Conservation (phyloP, 1,139 yeast genomes). For the Taphrina wiesneri region DNA sequence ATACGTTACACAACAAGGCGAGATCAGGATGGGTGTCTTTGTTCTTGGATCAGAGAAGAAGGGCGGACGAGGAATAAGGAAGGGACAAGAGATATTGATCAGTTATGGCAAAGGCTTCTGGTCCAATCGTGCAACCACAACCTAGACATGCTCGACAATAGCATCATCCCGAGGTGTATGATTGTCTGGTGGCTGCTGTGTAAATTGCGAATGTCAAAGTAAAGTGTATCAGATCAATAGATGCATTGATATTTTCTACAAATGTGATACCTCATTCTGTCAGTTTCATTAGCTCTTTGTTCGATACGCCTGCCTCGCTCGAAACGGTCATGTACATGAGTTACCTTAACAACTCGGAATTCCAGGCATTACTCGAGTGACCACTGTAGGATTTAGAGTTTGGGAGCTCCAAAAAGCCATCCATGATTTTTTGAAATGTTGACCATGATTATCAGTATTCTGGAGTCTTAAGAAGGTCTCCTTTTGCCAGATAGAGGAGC, state of each 20-base stretch:
- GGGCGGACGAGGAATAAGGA: conserved; percentile 7
- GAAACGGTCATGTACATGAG: too few relatives aligned
- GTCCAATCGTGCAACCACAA: conserved; percentile 38
- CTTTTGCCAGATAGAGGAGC: neutral
- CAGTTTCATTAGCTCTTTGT: too few relatives aligned
- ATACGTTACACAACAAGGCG: conserved; percentile 39
- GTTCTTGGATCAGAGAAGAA: neutral
- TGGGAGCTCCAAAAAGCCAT: neutral
- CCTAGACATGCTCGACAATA: conserved; percentile 35
- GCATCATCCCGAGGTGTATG: too few relatives aligned
- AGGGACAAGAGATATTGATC: conserved; percentile 17
- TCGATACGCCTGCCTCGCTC: too few relatives aligned
- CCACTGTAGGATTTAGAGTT: neutral
- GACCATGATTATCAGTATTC: neutral
- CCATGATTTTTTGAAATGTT: neutral
- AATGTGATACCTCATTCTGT: too few relatives aligned
- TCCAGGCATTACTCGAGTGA: neutral
- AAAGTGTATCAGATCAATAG: too few relatives aligned
- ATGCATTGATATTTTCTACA: too few relatives aligned
- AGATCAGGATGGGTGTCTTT: conserved; percentile 33
- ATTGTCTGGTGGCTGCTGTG: too few relatives aligned
- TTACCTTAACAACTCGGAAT: too few relatives aligned
- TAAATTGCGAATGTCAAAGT: too few relatives aligned
- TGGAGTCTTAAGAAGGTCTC: too few relatives aligned
- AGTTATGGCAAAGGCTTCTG: conserved; percentile 32